These are phyloP conservation scores for Botrytis paeoniae DNA, from an alignment of 2,329 filamentous ascomycete genomes.

Conservation along the genomic window DNA sequence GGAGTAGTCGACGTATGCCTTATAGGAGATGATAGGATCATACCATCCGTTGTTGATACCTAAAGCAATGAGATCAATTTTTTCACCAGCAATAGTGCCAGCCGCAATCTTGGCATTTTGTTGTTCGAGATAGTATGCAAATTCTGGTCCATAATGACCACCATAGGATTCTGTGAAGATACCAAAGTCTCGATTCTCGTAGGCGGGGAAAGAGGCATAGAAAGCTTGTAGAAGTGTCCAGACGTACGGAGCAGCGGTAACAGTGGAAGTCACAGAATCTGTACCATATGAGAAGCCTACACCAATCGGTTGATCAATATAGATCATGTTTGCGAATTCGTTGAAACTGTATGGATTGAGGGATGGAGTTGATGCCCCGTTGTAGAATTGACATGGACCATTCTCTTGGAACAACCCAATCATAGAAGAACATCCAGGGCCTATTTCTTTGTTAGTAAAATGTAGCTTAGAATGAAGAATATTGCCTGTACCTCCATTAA, in stretches of 20 bases:
- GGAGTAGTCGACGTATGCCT: slow-evolving; percentile 33
- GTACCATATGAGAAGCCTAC: slow-evolving; percentile 44
- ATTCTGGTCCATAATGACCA: slow-evolving; percentile 57
- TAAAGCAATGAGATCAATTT: slow-evolving; percentile 38
- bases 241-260: slow-evolving; percentile 48
- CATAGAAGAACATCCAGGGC: slow-evolving; percentile 52
- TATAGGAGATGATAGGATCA: slow-evolving; percentile 57
- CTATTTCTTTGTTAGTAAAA: background rate
- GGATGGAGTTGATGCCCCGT: slow-evolving; percentile 42
- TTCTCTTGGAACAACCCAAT: slow-evolving; percentile 57
- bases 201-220: slow-evolving; percentile 60
- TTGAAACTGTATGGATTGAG: slow-evolving; percentile 44
- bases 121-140: slow-evolving; percentile 53
- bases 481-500: slow-evolving; percentile 41
- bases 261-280: slow-evolving; percentile 45
- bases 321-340: slow-evolving; percentile 42
- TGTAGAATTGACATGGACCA: slow-evolving; percentile 43
- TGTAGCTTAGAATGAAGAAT: background rate
- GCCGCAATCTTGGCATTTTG: slow-evolving; percentile 52
- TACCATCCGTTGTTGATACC: slow-evolving; percentile 40
- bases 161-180: slow-evolving; percentile 54
- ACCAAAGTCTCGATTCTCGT: slow-evolving; percentile 56
- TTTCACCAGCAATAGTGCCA: slow-evolving; percentile 40
- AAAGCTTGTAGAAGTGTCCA: slow-evolving; percentile 60
- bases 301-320: slow-evolving; percentile 42